A percentile compares a stretch with the other conserved stretches of the same genome.
Conservation (phyloP, 1,284 basidiomycete genomes). For the Butyriboletus appendiculatus region DNA sequence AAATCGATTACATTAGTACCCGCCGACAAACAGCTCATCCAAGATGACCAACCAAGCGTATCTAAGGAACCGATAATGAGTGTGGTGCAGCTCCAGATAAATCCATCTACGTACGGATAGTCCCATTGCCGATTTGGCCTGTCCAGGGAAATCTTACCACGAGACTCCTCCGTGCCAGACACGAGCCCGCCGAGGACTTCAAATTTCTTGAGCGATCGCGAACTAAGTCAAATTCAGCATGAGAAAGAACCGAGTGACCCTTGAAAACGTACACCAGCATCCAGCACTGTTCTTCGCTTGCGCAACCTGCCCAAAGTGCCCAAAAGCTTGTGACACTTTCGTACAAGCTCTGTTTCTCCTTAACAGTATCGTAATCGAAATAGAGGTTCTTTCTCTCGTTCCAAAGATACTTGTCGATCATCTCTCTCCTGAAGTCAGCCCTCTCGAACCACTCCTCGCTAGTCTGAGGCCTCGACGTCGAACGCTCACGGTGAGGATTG, state of each 20-base stretch:
- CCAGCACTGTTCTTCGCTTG: slow-evolving; percentile 92
- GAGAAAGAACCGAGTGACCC: slow-evolving; percentile 4
- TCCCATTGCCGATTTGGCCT: slow-evolving; percentile 99
- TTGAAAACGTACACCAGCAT: slow-evolving; percentile 76
- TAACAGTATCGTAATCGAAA: slow-evolving; percentile 95
- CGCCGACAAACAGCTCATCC: not conserved
- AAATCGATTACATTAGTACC: slow-evolving; percentile 6
- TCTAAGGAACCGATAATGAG: slow-evolving; percentile 36
- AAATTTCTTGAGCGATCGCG: slow-evolving; percentile 89
- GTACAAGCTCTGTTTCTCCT: slow-evolving; percentile 89
- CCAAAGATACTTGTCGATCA: slow-evolving; percentile 96
- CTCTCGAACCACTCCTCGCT: slow-evolving; percentile 91
- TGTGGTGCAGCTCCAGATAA: slow-evolving; percentile 13
- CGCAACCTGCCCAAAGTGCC: slow-evolving; percentile 97
- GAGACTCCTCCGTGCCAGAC: slow-evolving; percentile 94
- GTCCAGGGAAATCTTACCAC: slow-evolving; percentile 93
- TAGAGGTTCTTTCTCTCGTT: slow-evolving; percentile 94
- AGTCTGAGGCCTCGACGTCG: slow-evolving; percentile 62
- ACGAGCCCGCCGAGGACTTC: slow-evolving; percentile 96
- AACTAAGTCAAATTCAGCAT: slow-evolving; percentile 44
- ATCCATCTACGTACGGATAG: slow-evolving; percentile 62
- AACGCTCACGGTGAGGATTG: slow-evolving; percentile 59
- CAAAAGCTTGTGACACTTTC: slow-evolving; percentile 96
- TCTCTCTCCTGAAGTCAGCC: slow-evolving; percentile 77
- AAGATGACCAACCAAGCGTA: slow-evolving; percentile 57